Evolutionary conservation across 2,329 filamentous ascomycete genomes (phyloP), one percentile per base, ranked within the genome.

Genomic region (Dactylellina sp.): DNA sequence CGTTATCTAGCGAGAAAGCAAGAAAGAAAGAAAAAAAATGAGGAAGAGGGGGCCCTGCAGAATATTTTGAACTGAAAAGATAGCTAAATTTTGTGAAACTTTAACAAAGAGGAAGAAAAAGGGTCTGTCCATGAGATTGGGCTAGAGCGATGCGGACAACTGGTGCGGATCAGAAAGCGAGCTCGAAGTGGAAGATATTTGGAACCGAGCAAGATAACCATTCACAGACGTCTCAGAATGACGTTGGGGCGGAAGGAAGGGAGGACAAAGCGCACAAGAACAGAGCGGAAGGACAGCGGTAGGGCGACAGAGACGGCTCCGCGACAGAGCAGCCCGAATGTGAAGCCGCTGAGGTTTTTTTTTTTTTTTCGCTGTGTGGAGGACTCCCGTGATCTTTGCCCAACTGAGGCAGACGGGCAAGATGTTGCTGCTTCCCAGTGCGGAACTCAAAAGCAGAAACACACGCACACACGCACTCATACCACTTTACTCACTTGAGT

Each of bases 241-340:
- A 68, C 63, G 63, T 68, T 44, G 63, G 39, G 35, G 55, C 65
- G 49, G 63, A 40, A 49, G 39, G 42, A 49, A 59, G 42, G 53
- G 44, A 62, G n/a, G n/a, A n/a, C n/a, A n/a, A n/a, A n/a, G n/a
- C n/a, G n/a, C n/a, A n/a, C n/a, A n/a, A n/a, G n/a, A n/a, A n/a
- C n/a, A n/a, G n/a, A n/a, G n/a, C 63, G 20, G 47, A 25, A 42
- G 57, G 12, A 24, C 40, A 68, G 44, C 46, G 63, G 28, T 4
- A 77, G 78, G 78, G 76, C 76, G 77, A 75, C 77, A 76, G 75
- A 75, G 77, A 78, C 76, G 76, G 77, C 79, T 75, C 76, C 78
- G 76, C 77, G 77, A 78, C 72, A 75, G 77, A 76, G 76, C n/a
- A n/a, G n/a, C n/a, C n/a, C n/a, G n/a, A n/a, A n/a, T n/a, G n/a